phyloP scores from a whole-genome alignment of 1,284 basidiomycete species.

The Schizophyllum amplum region DNA sequence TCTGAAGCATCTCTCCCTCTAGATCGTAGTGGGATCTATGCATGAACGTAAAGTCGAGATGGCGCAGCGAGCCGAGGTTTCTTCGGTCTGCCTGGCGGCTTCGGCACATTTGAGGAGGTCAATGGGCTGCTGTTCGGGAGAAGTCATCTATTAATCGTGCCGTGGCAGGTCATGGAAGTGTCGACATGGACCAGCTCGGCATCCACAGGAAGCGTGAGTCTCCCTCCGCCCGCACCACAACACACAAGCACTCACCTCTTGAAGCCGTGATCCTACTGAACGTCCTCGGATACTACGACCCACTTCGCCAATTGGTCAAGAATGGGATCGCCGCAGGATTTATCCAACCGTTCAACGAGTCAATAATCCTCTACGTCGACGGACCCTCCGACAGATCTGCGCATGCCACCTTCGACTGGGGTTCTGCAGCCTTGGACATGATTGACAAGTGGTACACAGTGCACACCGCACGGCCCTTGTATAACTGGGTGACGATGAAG shows the following conservation, averaged over 20 bases:
- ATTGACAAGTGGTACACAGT: slow-evolving; percentile 52
- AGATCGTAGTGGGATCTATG: slow-evolving; percentile 76
- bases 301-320: slow-evolving; percentile 66
- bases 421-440: slow-evolving; percentile 57
- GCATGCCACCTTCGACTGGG: slow-evolving; percentile 70
- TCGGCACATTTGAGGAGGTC: slow-evolving; percentile 89
- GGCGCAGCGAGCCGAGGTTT: slow-evolving; percentile 78
- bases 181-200: slow-evolving; percentile 89
- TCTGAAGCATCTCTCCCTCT: not conserved
- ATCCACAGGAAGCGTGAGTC: slow-evolving; percentile 81
- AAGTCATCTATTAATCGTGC: not conserved
- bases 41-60: slow-evolving; percentile 88
- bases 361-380: slow-evolving; percentile 64
- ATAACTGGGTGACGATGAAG: slow-evolving; percentile 35
- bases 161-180: slow-evolving; percentile 72
- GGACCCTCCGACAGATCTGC: slow-evolving; percentile 49
- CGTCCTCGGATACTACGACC: slow-evolving; percentile 72
- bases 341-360: slow-evolving; percentile 53
- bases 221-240: slow-evolving; percentile 5
- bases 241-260: too few species aligned
- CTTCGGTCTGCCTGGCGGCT: slow-evolving; percentile 84
- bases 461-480: slow-evolving; percentile 23
- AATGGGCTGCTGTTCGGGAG: not conserved
- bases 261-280: slow-evolving; percentile 83
- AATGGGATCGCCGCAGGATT: slow-evolving; percentile 69